Evolutionary conservation across 2,329 filamentous ascomycete genomes (phyloP), one percentile per base, ranked within the genome.

Genomic region (Neopestalotiopsis sp.): DNA sequence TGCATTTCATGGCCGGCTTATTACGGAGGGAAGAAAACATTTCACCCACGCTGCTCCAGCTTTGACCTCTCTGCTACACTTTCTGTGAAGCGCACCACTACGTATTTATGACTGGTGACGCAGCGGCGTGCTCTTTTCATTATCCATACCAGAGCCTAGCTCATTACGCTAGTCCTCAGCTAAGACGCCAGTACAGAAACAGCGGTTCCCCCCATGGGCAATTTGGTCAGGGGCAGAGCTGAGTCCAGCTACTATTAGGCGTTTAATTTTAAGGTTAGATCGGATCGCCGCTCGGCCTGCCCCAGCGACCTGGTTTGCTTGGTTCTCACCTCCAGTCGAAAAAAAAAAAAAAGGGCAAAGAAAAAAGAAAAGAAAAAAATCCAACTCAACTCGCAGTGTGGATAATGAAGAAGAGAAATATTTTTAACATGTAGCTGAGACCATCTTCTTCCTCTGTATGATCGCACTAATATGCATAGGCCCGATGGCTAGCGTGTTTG

Each of bases 191-290:
- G 17, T n/a, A 4, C 45, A n/a, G 17, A 7, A 53, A 53, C 9
- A 20, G 17, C 45, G 42, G n/a, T 53, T 9, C n/a, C 45, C 45
- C 14, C 34, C 10, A 38, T 38, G 10, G 17, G 14, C n/a, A 20
- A 53, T 53, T 53, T 53, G 45, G 14, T 53, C 45, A 53, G 45
- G 45, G 45, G 45, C 45, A 53, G 17, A 53, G 45, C 14, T 34
- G 57, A 59, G 9, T 24, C 57, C 57, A 59, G 12, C 24, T 30
- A 34, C 24, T 30, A 59, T 59, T 34, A 53, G 45, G 45, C 57
- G 57, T 30, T 59, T 34, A 34, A 59, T 59, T 53, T 53, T 59
- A 30, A 59, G 57, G 57, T 59, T 59, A 34, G 57, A 59, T 28
- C 24, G 24, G 57, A 59, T 59, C 57, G 30, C 13, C 57, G 57